These are phyloP conservation scores for Prosopis cineraria DNA, from an alignment of 306 rosid genomes.

Conservation along the genomic window DNA sequence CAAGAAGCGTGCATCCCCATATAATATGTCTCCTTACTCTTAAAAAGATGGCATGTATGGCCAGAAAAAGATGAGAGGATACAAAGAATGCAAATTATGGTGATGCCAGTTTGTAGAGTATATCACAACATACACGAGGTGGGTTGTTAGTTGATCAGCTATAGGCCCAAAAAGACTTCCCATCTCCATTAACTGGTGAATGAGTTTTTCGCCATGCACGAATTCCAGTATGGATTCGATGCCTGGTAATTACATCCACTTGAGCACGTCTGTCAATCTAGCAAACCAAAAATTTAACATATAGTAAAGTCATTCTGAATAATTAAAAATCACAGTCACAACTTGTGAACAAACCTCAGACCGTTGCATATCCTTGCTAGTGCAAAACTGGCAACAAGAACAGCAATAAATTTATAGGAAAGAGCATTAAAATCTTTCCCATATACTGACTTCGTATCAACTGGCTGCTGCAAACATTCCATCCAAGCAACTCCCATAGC, in stretches of 20 bases:
- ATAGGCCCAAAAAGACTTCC: slow-evolving; percentile 86
- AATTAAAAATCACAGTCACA: slow-evolving; percentile 26
- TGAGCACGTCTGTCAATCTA: slow-evolving; percentile 92
- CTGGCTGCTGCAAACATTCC: slow-evolving; percentile 96
- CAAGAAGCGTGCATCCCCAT: slow-evolving; percentile 16
- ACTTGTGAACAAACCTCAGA: slow-evolving; percentile 73
- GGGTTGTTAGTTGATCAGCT: slow-evolving; percentile 70
- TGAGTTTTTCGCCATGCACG: slow-evolving; percentile 93
- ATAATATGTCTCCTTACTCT: slow-evolving; percentile 5
- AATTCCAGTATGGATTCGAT: slow-evolving; percentile 65
- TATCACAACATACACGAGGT: slow-evolving; percentile 67
- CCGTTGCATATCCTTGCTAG: slow-evolving; percentile 92
- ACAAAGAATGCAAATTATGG: slow-evolving; percentile 33
- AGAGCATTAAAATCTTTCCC: slow-evolving; percentile 93
- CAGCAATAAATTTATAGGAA: slow-evolving; percentile 89
- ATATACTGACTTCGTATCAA: slow-evolving; percentile 89
- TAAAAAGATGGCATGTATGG: slow-evolving; percentile 19
- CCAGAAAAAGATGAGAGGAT: slow-evolving; percentile 30
- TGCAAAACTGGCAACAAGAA: slow-evolving; percentile 97
- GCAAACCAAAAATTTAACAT: slow-evolving; percentile 42
- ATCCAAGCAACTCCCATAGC: slow-evolving; percentile 99
- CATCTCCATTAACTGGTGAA: slow-evolving; percentile 84
- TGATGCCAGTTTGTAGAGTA: slow-evolving; percentile 19
- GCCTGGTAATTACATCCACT: slow-evolving; percentile 63
- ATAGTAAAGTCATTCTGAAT: slow-evolving; percentile 30